phyloP scores from a whole-genome alignment of 257 asterid genomes.

The Nicotiana otophora region DNA sequence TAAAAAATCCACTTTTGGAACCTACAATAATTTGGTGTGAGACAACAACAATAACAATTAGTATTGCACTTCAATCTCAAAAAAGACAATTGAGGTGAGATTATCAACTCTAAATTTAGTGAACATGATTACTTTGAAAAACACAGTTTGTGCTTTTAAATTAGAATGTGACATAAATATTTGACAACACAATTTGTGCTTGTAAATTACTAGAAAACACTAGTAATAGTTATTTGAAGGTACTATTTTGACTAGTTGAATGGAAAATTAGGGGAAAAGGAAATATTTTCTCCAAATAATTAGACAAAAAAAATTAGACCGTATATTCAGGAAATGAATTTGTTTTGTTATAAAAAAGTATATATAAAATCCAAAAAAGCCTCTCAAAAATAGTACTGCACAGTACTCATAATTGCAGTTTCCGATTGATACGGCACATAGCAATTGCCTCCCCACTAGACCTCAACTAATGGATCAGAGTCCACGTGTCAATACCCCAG shows the following conservation, averaged over 20 bases:
- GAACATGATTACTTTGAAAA: not conserved
- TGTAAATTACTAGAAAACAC: not conserved
- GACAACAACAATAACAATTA: not conserved
- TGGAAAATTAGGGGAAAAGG: not conserved
- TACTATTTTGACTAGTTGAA: not conserved
- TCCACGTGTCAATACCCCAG: constrained; percentile 37
- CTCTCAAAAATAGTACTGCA: not conserved
- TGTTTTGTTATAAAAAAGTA: not conserved
- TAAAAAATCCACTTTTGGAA: not conserved
- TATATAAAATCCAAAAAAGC: not conserved
- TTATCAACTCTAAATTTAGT: not conserved
- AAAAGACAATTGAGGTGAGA: too few species aligned
- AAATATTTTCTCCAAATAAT: not conserved
- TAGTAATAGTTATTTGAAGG: not conserved
- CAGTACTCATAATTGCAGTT: not conserved
- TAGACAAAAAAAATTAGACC: not conserved
- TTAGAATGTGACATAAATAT: too few species aligned
- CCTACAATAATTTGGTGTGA: not conserved
- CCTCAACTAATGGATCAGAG: not conserved
- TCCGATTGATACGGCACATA: not conserved
- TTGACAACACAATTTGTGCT: not conserved
- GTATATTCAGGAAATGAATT: not conserved
- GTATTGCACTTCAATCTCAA: too few species aligned
- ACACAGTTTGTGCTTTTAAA: not conserved
- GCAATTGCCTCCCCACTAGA: not conserved